Evolutionary conservation across 2,329 filamentous ascomycete species (phyloP).

Genomic region (Chaetomiaceae sp.): DNA sequence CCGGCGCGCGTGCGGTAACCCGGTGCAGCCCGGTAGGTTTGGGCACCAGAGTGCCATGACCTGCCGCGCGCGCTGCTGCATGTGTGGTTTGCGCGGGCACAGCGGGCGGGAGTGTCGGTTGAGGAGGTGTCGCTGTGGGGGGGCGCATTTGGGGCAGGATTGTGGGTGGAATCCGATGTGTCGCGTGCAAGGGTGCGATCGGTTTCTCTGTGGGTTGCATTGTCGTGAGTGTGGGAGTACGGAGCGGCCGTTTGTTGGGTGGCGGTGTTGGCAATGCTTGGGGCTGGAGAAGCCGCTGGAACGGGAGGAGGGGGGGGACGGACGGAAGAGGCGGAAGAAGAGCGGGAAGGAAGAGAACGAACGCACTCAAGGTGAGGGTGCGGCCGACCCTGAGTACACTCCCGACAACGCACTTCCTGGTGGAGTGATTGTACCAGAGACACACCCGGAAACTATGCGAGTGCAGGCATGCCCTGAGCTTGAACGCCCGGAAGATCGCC

Average conservation of each 20-base stretch:
- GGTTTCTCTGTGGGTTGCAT: constrained; percentile 32
- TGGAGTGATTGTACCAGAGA: too few species aligned
- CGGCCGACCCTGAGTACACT: too few species aligned
- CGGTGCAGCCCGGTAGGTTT: constrained; percentile 22
- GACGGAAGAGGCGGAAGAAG: not conserved
- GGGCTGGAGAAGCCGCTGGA: constrained; percentile 3
- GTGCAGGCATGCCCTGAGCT: too few species aligned
- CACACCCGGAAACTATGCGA: too few species aligned
- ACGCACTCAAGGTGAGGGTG: not conserved
- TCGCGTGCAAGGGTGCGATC: constrained; percentile 26
- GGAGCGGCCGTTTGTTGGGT: constrained; percentile 27
- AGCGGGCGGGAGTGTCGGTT: constrained; percentile 32
- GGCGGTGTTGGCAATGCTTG: constrained; percentile 28
- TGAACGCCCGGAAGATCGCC: too few species aligned
- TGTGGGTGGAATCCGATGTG: constrained; percentile 36
- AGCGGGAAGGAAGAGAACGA: not conserved
- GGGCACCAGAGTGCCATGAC: constrained; percentile 33
- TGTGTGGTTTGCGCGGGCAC: constrained; percentile 36
- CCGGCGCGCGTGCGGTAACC: constrained; percentile 30
- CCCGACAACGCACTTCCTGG: too few species aligned
- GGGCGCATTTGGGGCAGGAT: constrained; percentile 33
- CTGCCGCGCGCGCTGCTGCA: constrained; percentile 34
- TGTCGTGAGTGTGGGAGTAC: constrained; percentile 30
- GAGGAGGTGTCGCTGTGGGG: constrained; percentile 32
- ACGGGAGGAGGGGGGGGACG: too few species aligned